phyloP scores from a whole-genome alignment of 139 green algal species.

The Asterochloris erici region DNA sequence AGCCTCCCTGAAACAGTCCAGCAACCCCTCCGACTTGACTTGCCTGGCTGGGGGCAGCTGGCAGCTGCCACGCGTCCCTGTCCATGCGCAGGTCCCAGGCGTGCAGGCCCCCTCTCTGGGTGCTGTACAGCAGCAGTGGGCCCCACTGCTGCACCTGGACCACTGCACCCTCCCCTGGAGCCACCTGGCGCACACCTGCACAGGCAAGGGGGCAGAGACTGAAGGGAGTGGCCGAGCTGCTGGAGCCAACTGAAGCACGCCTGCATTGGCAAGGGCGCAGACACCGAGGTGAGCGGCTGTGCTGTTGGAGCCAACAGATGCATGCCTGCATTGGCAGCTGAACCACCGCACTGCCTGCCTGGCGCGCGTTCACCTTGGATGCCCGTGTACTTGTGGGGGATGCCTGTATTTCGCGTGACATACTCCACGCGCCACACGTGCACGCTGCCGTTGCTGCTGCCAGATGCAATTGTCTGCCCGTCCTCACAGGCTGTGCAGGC shows the following conservation, averaged over 20 bases:
- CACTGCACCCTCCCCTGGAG: background rate
- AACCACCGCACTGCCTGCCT: too few species aligned
- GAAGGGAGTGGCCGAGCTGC: too few species aligned
- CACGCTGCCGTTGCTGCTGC: constrained; percentile 59
- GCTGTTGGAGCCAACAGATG: too few species aligned
- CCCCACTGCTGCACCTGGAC: constrained; percentile 37
- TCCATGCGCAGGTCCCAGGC: constrained; percentile 67
- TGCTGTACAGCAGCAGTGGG: constrained; percentile 63
- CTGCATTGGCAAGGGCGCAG: too few species aligned
- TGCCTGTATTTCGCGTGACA: constrained; percentile 30
- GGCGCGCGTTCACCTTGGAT: background rate
- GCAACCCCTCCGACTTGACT: background rate
- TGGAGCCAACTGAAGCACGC: too few species aligned
- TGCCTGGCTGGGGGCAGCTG: constrained; percentile 23
- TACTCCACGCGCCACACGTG: constrained; percentile 88
- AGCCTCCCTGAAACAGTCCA: too few species aligned
- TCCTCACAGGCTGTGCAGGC: constrained; percentile 48
- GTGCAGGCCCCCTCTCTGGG: constrained; percentile 63
- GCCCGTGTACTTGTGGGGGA: constrained; percentile 59
- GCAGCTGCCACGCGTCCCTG: constrained; percentile 58
- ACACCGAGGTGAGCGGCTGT: too few species aligned
- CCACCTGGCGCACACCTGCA: constrained; percentile 2
- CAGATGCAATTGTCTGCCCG: constrained; percentile 57
- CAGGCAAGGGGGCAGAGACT: background rate
- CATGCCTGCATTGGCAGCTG: too few species aligned